Percentiles rank a stretch among this genome's conserved stretches.
These are phyloP conservation scores for Blechomonas ayalai DNA, from an alignment of 208 protist genomes.

Conservation along the genomic window DNA sequence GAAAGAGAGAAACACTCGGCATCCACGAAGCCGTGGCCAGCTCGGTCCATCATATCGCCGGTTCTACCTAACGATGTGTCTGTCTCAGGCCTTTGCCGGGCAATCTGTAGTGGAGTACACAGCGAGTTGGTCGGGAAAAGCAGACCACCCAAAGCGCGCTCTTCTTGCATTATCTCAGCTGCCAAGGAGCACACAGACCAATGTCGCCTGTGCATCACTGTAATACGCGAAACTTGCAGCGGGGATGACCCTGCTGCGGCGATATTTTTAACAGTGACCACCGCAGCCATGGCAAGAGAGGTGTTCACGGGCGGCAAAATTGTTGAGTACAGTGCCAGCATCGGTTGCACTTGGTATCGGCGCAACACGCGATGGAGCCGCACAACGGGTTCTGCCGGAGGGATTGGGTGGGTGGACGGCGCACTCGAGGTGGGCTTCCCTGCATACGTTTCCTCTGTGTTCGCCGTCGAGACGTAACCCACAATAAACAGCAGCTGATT, in stretches of 20 bases:
- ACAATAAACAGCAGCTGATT: slow-evolving; percentile 60
- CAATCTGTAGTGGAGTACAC: slow-evolving; percentile 39
- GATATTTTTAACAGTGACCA: slow-evolving; percentile 58
- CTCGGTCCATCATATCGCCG: no score
- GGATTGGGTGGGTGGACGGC: neutral
- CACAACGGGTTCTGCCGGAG: slow-evolving; percentile 10
- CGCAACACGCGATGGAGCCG: slow-evolving; percentile 72
- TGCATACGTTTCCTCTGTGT: neutral
- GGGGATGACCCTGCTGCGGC: slow-evolving; percentile 11
- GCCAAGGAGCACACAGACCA: slow-evolving; percentile 34
- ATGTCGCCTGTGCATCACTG: slow-evolving; percentile 40
- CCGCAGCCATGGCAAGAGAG: slow-evolving; percentile 24
- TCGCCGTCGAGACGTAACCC: slow-evolving; percentile 25
- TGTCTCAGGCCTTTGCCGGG: no score
- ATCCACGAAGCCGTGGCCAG: slow-evolving; percentile 13
- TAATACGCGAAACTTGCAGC: slow-evolving; percentile 41
- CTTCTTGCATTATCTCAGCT: slow-evolving; percentile 15
- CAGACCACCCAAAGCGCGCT: slow-evolving; percentile 26
- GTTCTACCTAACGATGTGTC: no score
- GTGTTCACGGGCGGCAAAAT: slow-evolving; percentile 53
- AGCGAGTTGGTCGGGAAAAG: slow-evolving; percentile 44
- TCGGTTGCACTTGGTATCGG: slow-evolving; percentile 49
- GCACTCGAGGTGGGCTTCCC: neutral
- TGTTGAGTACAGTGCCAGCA: slow-evolving; percentile 50
- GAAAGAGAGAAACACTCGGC: slow-evolving; percentile 41